Conservation (phyloP, 495 filamentous ascomycete genomes). For the Talaromyces proteolyticus region DNA sequence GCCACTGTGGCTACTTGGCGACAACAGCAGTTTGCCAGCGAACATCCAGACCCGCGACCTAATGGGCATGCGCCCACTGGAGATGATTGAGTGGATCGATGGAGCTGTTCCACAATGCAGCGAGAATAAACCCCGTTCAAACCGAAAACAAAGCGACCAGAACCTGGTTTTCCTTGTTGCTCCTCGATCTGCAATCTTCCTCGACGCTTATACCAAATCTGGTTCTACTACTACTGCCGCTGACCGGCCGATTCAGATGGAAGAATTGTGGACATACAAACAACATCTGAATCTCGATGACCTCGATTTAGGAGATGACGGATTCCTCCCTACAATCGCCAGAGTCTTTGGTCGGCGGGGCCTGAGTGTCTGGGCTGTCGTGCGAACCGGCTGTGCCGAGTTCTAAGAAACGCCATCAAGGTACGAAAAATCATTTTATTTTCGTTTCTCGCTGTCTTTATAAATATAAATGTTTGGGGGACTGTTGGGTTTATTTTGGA, state of each 20-base stretch:
- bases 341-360: constrained; percentile 78
- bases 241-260: constrained; percentile 26
- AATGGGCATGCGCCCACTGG: constrained; percentile 66
- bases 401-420: no score
- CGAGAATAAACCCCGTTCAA: neutral
- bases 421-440: no score
- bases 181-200: constrained; percentile 62
- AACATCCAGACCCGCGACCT: constrained; percentile 66
- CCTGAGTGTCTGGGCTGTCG: constrained; percentile 75
- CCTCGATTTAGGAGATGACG: constrained; percentile 82
- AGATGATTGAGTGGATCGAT: constrained; percentile 54
- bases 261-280: constrained; percentile 64
- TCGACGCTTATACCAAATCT: constrained; percentile 50
- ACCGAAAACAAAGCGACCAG: constrained; percentile 20
- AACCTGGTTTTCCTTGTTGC: constrained; percentile 57
- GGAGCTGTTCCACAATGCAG: constrained; percentile 49
- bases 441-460: no score
- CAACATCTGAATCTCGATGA: constrained; percentile 89
- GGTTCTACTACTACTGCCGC: neutral
- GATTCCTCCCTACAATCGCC: constrained; percentile 64
- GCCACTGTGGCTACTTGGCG: constrained; percentile 84
- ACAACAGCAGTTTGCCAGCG: constrained; percentile 50
- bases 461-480: no score
- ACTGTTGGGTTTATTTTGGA: no score
- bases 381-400: no score